phyloP scores from a whole-genome alignment of 495 filamentous ascomycete species.

The Xylaria flabelliformis region DNA sequence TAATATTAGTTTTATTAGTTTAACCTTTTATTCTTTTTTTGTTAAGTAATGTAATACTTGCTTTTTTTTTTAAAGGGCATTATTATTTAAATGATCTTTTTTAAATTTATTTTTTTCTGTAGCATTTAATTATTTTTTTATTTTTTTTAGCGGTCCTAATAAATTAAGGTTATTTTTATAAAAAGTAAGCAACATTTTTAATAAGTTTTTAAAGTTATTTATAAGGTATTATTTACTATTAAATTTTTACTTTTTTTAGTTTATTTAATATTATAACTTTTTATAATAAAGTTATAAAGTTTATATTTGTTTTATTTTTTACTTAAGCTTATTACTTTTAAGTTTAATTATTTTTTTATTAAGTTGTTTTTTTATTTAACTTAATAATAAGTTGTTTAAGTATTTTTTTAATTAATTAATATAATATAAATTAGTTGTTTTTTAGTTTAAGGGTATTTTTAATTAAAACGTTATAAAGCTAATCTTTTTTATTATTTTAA shows the following conservation, averaged over 20 bases:
- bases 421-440: background rate
- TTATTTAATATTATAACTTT: background rate
- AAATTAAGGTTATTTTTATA: background rate
- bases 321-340: no score
- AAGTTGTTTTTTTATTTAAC: no score
- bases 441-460: background rate
- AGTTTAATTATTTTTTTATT: no score
- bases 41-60: background rate
- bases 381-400: background rate
- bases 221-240: background rate
- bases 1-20: background rate
- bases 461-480: background rate
- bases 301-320: no score
- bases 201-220: background rate
- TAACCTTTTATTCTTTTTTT: background rate
- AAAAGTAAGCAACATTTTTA: background rate
- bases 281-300: no score
- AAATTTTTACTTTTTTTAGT: background rate
- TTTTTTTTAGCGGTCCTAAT: no score
- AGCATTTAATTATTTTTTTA: no score
- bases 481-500: background rate
- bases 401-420: background rate
- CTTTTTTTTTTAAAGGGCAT: background rate
- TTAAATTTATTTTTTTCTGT: no score
- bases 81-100: background rate